A percentile compares a stretch with the other conserved stretches of the same genome.
These are phyloP conservation scores for Seiridium unicorne DNA, from an alignment of 2,329 filamentous ascomycete genomes.

Conservation along the genomic window DNA sequence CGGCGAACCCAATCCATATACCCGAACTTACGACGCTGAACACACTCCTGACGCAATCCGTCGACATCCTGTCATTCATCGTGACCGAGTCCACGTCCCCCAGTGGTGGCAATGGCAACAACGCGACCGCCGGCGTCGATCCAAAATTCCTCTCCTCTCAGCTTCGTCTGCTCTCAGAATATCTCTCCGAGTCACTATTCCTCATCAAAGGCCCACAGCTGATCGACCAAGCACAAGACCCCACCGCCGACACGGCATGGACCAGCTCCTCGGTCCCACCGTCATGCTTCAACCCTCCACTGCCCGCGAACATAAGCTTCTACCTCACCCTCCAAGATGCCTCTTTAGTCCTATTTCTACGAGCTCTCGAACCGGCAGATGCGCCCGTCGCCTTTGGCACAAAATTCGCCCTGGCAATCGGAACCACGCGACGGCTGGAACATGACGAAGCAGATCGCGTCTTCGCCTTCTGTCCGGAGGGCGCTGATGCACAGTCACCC, in stretches of 20 bases:
- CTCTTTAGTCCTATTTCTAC: conserved; percentile 66
- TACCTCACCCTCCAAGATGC: conserved; percentile 70
- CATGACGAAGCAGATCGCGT: conserved; percentile 79
- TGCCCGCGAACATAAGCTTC: conserved; percentile 71
- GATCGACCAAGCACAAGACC: conserved; percentile 22
- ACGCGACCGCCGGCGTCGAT: conserved; percentile 13
- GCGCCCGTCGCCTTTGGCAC: conserved; percentile 60
- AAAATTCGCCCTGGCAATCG: conserved; percentile 70
- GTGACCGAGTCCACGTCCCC: conserved; percentile 63
- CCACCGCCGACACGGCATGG: conserved; percentile 17
- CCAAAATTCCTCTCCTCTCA: conserved; percentile 57
- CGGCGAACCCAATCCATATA: conserved; percentile 55
- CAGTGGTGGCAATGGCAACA: conserved; percentile 38
- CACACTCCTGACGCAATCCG: conserved; percentile 75
- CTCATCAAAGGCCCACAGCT: conserved; percentile 57
- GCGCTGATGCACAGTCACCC: conserved; percentile 15
- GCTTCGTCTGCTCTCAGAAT: conserved; percentile 53
- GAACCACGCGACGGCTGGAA: conserved; percentile 60
- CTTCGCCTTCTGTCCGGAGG: conserved; percentile 59
- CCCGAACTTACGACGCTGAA: conserved; percentile 70
- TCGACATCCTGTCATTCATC: conserved; percentile 80
- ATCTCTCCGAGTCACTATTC: conserved; percentile 48
- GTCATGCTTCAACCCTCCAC: conserved; percentile 23
- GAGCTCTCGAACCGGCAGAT: conserved; percentile 67
- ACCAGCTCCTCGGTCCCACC: conserved; percentile 28